Conservation (phyloP, 2,329 filamentous ascomycete species). For the Clonostachys chloroleuca region DNA sequence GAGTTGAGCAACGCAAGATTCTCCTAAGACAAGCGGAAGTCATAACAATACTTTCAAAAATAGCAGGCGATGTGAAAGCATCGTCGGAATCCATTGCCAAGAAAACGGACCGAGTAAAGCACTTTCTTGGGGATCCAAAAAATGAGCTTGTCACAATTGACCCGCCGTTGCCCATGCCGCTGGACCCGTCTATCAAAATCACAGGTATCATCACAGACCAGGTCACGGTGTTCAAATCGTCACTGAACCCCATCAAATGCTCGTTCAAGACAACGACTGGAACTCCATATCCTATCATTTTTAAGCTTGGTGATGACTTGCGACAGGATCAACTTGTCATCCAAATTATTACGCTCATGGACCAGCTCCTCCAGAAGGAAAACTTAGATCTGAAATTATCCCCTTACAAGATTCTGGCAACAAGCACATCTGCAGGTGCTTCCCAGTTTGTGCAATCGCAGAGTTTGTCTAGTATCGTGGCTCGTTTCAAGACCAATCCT, state of each 20-base stretch:
- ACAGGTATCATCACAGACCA: constrained; percentile 80
- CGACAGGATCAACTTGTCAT: constrained; percentile 97
- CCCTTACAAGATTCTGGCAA: constrained; percentile 94
- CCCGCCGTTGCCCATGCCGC: constrained; percentile 78
- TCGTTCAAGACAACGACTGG: constrained; percentile 80
- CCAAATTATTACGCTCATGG: constrained; percentile 96
- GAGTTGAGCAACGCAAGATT: constrained; percentile 68
- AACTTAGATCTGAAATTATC: constrained; percentile 93
- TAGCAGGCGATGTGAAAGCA: constrained; percentile 83
- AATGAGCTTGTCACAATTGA: constrained; percentile 84
- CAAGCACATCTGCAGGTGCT: constrained; percentile 81
- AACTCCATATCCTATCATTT: constrained; percentile 83
- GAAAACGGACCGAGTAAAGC: constrained; percentile 82
- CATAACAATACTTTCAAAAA: constrained; percentile 79
- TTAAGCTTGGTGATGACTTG: constrained; percentile 95
- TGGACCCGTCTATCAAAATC: constrained; percentile 80
- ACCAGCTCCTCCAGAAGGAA: constrained; percentile 89
- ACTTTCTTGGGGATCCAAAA: constrained; percentile 79
- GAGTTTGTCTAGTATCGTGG: constrained; percentile 75
- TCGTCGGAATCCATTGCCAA: constrained; percentile 72
- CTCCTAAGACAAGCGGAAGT: constrained; percentile 86
- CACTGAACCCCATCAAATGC: constrained; percentile 83
- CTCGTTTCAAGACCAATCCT: constrained; percentile 71
- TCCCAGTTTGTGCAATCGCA: constrained; percentile 91
- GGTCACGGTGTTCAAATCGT: constrained; percentile 92